These are phyloP conservation scores for Colletotrichum incanum DNA, from an alignment of 2,329 filamentous ascomycete genomes.

Conservation along the genomic window DNA sequence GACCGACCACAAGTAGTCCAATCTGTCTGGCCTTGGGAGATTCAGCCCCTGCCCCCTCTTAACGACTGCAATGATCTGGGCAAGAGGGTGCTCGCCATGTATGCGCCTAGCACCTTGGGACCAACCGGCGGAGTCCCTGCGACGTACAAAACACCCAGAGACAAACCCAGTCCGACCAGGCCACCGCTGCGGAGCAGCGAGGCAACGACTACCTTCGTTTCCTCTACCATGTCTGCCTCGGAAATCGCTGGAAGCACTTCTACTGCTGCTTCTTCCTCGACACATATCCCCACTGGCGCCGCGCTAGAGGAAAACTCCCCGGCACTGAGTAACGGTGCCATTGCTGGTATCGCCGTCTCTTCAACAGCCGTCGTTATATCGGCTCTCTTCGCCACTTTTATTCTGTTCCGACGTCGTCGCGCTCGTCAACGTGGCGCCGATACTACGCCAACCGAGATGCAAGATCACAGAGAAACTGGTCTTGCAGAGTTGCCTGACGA, in stretches of 20 bases:
- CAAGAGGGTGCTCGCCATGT: conserved; percentile 26
- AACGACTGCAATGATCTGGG: conserved; percentile 24
- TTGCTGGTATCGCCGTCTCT: conserved; percentile 28
- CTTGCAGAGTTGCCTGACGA: conserved; percentile 20
- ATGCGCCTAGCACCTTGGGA: conserved; percentile 1
- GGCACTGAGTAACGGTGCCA: conserved; percentile 14
- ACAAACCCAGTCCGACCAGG: conserved; percentile 13
- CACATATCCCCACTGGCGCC: not conserved
- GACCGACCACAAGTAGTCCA: conserved; percentile 10
- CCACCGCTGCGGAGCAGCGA: not conserved
- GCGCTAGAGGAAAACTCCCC: not conserved
- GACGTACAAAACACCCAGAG: not conserved
- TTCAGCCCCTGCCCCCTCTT: conserved; percentile 17
- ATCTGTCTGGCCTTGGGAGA: conserved; percentile 21
- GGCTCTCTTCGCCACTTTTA: conserved; percentile 1
- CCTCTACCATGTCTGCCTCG: not conserved
- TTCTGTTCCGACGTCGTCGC: conserved; percentile 16
- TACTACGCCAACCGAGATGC: not conserved
- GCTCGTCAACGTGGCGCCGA: not conserved
- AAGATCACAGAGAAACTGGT: not conserved
- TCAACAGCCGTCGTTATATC: not conserved
- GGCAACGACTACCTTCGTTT: not conserved
- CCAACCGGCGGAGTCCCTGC: conserved; percentile 22
- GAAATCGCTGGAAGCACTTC: not conserved
- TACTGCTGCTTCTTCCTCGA: not conserved